Evolutionary conservation across 2,329 filamentous ascomycete genomes (phyloP), one percentile per base, ranked within the genome.

Genomic region (Bisporella sp.): DNA sequence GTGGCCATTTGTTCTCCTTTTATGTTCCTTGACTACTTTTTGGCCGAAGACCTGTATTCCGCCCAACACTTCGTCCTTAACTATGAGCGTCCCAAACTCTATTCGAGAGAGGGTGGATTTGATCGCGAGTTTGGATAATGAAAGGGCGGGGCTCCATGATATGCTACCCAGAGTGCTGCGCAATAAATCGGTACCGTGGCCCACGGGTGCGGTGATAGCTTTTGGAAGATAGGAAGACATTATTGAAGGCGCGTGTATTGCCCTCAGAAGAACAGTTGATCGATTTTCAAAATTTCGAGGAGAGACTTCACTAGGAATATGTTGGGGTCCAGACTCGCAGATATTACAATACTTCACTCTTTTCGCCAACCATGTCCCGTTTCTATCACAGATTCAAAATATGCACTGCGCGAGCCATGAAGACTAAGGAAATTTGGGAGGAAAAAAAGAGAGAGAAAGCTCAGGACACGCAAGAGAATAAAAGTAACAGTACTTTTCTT

Each of bases 51-150:
- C 61, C 41, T 65, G 62, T 48, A 68, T 69, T 35, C 70, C 66
- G 5, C 69, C 70, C 0, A 67, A 65, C 0, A 71, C 68, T 58
- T 75, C 69, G 56, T 79, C 75, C 9, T 73, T 66, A 13, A 79
- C 61, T 11, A 75, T 55, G 13, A 79, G 59, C 0, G 74, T 76
- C 12, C 76, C 76, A 8, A 66, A 56, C 48, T 76, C 68, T 46
- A 79, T 75, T 41, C 67, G 69, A 4, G 69, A 69, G 31, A 79
- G 67, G 1, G 74, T 64, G 2, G 71, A 70, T 40, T 72, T 66
- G 28, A 78, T 68, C 5, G 70, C 67, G 2, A 71, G 65, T 59
- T 72, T 75, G 31, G 74, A 76, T 21, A 76, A 44, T 13, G 71
- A 63, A 4, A 47, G 28, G 4, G 33, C 48, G 6, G 41, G 13